Conservation (phyloP, 2,329 filamentous ascomycete genomes). For the Chaetomiaceae sp. region DNA sequence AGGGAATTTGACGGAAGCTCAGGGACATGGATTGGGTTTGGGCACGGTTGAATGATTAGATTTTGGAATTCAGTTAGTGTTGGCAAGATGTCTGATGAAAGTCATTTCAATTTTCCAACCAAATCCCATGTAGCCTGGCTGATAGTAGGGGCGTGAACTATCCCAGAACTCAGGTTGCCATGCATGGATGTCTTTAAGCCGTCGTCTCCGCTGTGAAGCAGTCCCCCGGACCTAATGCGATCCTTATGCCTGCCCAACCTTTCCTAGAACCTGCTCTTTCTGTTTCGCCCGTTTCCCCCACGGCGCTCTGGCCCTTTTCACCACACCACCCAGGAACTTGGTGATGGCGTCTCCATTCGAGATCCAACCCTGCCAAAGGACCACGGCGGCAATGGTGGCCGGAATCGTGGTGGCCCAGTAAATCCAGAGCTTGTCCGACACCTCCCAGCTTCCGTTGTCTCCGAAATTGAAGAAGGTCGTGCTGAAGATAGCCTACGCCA, state of each 20-base stretch:
- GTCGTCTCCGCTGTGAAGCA: too few relatives aligned
- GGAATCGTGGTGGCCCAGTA: slow-evolving; percentile 20
- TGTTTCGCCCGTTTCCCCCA: background rate
- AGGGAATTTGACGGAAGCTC: too few relatives aligned
- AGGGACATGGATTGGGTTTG: too few relatives aligned
- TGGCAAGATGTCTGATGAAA: too few relatives aligned
- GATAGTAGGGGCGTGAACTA: too few relatives aligned
- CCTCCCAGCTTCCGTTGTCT: slow-evolving; percentile 15
- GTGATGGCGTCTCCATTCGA: slow-evolving; percentile 13
- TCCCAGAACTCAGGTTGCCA: too few relatives aligned
- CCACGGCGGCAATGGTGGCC: slow-evolving; percentile 16
- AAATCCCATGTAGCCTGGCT: too few relatives aligned
- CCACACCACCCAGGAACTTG: background rate
- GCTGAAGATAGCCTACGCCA: slow-evolving; percentile 21
- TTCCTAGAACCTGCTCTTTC: background rate
- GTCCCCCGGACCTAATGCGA: too few relatives aligned
- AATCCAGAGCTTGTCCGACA: slow-evolving; percentile 20
- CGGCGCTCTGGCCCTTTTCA: background rate
- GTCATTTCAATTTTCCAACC: too few relatives aligned
- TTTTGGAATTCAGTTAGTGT: too few relatives aligned
- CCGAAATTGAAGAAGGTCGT: slow-evolving; percentile 22
- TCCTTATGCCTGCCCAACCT: background rate
- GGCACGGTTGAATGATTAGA: too few relatives aligned
- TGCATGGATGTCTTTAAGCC: too few relatives aligned
- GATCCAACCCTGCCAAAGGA: slow-evolving; percentile 19